Percentiles rank a stretch among this genome's conserved stretches.
Conservation (phyloP, 768 basidiomycete genomes). For the Trametes gibbosa region DNA sequence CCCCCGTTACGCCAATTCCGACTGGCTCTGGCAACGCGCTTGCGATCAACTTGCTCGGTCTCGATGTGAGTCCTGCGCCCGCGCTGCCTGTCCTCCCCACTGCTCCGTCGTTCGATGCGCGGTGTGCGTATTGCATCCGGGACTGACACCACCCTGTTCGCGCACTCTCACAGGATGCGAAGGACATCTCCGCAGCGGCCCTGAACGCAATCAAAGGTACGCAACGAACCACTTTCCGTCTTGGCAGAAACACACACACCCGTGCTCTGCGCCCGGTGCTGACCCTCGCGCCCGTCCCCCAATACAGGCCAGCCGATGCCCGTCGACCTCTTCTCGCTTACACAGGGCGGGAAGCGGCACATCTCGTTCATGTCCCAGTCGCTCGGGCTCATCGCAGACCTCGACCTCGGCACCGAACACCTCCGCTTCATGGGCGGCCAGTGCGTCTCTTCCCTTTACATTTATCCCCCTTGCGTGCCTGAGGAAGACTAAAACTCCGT, state of each 20-base stretch:
- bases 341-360: slow-evolving; percentile 56
- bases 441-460: slow-evolving; percentile 8
- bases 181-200: slow-evolving; percentile 68
- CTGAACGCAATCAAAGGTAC: slow-evolving; percentile 80
- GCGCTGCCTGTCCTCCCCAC: too few relatives aligned
- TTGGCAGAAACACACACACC: too few relatives aligned
- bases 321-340: slow-evolving; percentile 75
- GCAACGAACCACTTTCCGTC: not conserved
- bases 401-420: slow-evolving; percentile 82
- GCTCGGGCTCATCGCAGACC: slow-evolving; percentile 80
- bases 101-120: too few relatives aligned
- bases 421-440: slow-evolving; percentile 79
- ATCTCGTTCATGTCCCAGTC: slow-evolving; percentile 85
- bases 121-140: not conserved
- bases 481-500: not conserved
- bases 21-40: slow-evolving; percentile 81
- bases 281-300: not conserved
- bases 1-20: slow-evolving; percentile 77
- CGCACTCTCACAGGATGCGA: slow-evolving; percentile 47
- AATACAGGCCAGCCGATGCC: slow-evolving; percentile 67
- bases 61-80: slow-evolving; percentile 41
- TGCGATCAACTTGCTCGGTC: slow-evolving; percentile 71
- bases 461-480: not conserved
- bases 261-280: not conserved
- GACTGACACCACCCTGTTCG: not conserved